Base-by-base conservation (phyloP, 257 asterid genomes). In the Osmanthus fragrans region DNA sequence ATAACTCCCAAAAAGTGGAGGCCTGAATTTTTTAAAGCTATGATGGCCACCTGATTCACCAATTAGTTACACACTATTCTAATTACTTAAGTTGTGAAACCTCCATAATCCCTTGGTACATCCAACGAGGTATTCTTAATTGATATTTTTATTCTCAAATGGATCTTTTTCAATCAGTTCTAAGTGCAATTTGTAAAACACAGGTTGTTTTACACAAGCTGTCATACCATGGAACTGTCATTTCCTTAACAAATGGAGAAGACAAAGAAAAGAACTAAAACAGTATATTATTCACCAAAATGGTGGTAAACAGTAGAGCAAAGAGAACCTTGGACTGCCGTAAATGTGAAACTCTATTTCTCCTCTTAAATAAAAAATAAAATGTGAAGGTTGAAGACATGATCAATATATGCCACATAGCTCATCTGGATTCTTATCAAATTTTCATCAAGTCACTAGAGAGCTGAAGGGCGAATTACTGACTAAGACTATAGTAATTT, bases 281-380 rank as follows among this genome's bases (percentile, higher is more conserved):
- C 12, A 21, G 15, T 23, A 1, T 5, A 42, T 40, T 66, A n/a
- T 1, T 13, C n/a, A 45, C 51, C 58, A 5, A 36, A 32, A 54
- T 32, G 32, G 42, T 56, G 32, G 60, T 36, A 21, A 47, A 73
- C 36, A 49, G 30, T 56, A 67, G 49, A 75, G 21, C 27, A 65
- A 51, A 75, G 65, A 67, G 73, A 76, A 51, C 68, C 56, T 75
- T 54, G 60, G 45, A 42, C 34, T 15, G 54, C 60, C 80, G 78
- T 71, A 21, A 75, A 16, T 34, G 56, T 51, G 72, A 27, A 30
- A 72, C 15, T 27, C 10, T 8, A 63, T 63, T 25, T 63, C n/a
- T 30, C 25, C 70, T 70, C 15, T 42, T 5, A 66, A 70, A 74
- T 19, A 70, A 39, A 45, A 2, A 30, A 30, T 0, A 69, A 39